Base-by-base conservation (phyloP, 768 basidiomycete genomes). In the Leccinum boreale region DNA sequence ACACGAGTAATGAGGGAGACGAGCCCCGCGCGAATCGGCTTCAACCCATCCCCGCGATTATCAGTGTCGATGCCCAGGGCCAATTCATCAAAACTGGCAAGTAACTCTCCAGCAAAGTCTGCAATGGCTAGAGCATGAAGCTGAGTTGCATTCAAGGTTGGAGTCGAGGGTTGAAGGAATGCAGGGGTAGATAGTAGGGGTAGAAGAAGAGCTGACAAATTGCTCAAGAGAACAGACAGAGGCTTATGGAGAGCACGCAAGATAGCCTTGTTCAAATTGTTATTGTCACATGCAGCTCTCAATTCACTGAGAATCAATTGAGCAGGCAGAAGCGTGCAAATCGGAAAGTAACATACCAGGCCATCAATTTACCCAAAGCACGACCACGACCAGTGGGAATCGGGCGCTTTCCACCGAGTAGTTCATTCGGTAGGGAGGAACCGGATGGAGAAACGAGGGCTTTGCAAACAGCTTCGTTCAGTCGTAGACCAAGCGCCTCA, bases 401-500 rank as follows among this genome's bases (percentile, higher is more conserved):
- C 12, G 89, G 85, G 35, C 84, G 81, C 64, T 81, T 88, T 26
- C 90, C 89, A 46, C 75, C 74, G n/a, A 89, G 69, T 42, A 78
- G 70, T 59, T 90, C 89, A 55, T 70, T 73, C 11, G 77, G 70
- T 49, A 72, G 62, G 17, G 79, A 78, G 21, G 85, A 77, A 26
- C 85, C 84, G 2, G 77, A 65, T 14, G 89, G 87, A 62, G 86
- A 86, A 21, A 81, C 78, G 51, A 92, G 77, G 3, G 89, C 86
- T 73, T 82, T 89, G 55, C 89, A 87, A 14, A 90, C 88, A 0
- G 87, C 89, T 71, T 93, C 91, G 66, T 86, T 90, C 47, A 93
- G 77, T 67, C 87, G 90, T 55, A 91, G 77, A 63, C 85, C 80
- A 47, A 92, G 81, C 57, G 85, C 82, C 68, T 91, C 87, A 53